These are phyloP conservation scores for Aureobasidium sp. DNA, from an alignment of 2,329 filamentous ascomycete genomes.

Conservation along the genomic window DNA sequence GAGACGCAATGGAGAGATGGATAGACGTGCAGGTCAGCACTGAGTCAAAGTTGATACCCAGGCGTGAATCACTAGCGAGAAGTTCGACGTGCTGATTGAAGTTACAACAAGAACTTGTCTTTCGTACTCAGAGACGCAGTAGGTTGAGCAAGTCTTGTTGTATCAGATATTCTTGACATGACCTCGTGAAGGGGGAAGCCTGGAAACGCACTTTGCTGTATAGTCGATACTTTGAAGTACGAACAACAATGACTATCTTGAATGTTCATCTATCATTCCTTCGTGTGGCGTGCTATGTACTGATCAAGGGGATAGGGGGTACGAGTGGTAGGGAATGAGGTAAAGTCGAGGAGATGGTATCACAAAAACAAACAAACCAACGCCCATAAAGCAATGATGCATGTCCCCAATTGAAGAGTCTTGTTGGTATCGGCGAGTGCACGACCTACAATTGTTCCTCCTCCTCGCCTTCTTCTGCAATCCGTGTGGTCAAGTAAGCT, in stretches of 20 bases:
- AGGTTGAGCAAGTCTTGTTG: not conserved
- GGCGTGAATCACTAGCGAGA: too few relatives aligned
- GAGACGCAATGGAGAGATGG: not conserved
- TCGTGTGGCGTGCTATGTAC: not conserved
- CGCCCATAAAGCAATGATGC: not conserved
- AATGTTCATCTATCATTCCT: not conserved
- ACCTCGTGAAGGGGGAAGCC: too few relatives aligned
- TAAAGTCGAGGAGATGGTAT: not conserved
- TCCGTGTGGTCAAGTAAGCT: slow-evolving; percentile 60
- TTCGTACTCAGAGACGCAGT: not conserved
- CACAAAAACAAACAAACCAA: not conserved
- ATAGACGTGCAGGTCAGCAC: not conserved
- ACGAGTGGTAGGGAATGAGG: not conserved
- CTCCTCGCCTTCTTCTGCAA: slow-evolving; percentile 50
- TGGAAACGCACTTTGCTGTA: not conserved
- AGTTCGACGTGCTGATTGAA: not conserved
- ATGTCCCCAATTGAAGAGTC: not conserved
- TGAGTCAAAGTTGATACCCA: not conserved
- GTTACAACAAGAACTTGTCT: not conserved
- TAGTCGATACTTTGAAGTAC: not conserved
- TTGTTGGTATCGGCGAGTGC: not conserved
- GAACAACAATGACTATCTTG: not conserved
- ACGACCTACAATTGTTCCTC: not conserved
- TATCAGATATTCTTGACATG: not conserved
- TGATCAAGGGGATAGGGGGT: not conserved